Evolutionary conservation across 352 stramenopile genomes (phyloP).

Genomic region (Phytophthora cactorum): DNA sequence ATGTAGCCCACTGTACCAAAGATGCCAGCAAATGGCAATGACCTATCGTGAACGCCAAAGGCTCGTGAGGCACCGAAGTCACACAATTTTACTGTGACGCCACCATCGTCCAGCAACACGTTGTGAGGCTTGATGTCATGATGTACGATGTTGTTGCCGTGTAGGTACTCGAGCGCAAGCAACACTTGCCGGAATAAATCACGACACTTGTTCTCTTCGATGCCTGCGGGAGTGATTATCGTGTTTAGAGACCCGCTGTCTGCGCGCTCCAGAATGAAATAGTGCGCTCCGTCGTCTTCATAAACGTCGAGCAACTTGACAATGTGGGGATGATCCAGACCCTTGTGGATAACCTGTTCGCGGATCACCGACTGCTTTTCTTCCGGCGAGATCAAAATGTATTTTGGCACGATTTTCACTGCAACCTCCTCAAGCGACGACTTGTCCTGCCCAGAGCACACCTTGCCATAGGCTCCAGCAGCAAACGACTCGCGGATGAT

Average conservation of each 20-base stretch:
- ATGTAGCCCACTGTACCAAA: constrained; percentile 81
- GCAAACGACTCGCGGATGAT: constrained; percentile 79
- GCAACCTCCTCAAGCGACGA: constrained; percentile 63
- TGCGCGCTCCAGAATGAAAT: constrained; percentile 76
- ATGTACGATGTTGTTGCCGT: constrained; percentile 85
- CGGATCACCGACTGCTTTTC: constrained; percentile 80
- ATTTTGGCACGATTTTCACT: constrained; percentile 83
- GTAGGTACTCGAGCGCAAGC: constrained; percentile 69
- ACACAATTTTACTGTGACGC: constrained; percentile 68
- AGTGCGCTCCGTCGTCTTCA: constrained; percentile 76
- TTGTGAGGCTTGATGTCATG: constrained; percentile 93
- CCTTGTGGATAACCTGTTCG: constrained; percentile 74
- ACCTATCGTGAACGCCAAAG: constrained; percentile 56
- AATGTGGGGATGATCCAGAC: constrained; percentile 72
- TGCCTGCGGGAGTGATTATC: constrained; percentile 52
- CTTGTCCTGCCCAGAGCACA: constrained; percentile 58
- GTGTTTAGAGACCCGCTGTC: constrained; percentile 62
- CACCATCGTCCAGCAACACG: constrained; percentile 63
- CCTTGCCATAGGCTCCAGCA: constrained; percentile 71
- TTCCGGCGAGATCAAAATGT: constrained; percentile 67
- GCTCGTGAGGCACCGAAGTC: constrained; percentile 87
- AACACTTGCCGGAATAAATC: constrained; percentile 67
- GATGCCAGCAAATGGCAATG: constrained; percentile 66
- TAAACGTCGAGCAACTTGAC: constrained; percentile 80
- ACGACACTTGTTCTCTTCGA: constrained; percentile 58